Percentiles rank a stretch among this genome's conserved stretches.
Conservation (phyloP, 768 basidiomycete species). For the Obba rivulosa region DNA sequence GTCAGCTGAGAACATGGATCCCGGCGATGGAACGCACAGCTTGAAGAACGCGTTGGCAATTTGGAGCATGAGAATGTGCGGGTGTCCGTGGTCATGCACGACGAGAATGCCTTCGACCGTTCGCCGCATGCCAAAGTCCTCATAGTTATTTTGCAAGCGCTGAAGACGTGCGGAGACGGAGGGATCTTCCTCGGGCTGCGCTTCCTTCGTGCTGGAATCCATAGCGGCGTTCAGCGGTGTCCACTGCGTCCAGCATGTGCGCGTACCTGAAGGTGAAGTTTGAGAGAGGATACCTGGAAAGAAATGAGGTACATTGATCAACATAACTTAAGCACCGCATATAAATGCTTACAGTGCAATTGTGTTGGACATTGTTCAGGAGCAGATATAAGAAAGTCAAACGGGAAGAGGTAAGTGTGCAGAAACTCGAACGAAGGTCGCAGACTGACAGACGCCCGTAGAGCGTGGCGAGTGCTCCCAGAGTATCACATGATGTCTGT, state of each 20-base stretch:
- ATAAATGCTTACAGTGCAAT: constrained; percentile 38
- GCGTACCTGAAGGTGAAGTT: constrained; percentile 88
- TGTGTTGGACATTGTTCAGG: constrained; percentile 41
- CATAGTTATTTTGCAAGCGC: constrained; percentile 93
- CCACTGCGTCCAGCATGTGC: constrained; percentile 4
- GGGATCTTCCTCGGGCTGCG: constrained; percentile 96
- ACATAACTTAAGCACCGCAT: neutral
- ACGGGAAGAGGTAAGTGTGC: neutral
- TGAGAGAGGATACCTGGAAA: constrained; percentile 69
- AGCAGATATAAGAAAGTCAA: neutral
- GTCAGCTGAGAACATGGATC: neutral
- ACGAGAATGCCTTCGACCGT: constrained; percentile 90
- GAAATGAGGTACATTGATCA: constrained; percentile 1
- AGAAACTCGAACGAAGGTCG: too few species aligned
- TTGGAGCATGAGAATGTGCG: constrained; percentile 96
- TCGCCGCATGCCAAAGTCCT: constrained; percentile 93
- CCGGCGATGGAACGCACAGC: constrained; percentile 52
- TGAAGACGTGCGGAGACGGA: constrained; percentile 93
- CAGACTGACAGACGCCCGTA: too few species aligned
- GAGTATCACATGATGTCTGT: too few species aligned
- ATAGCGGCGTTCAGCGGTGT: neutral
- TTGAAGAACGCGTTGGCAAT: constrained; percentile 99
- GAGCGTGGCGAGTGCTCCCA: too few species aligned
- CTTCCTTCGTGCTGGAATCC: constrained; percentile 76
- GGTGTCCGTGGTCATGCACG: constrained; percentile 95